phyloP scores from a whole-genome alignment of 208 protist species.

The Crithidia thermophila region DNA sequence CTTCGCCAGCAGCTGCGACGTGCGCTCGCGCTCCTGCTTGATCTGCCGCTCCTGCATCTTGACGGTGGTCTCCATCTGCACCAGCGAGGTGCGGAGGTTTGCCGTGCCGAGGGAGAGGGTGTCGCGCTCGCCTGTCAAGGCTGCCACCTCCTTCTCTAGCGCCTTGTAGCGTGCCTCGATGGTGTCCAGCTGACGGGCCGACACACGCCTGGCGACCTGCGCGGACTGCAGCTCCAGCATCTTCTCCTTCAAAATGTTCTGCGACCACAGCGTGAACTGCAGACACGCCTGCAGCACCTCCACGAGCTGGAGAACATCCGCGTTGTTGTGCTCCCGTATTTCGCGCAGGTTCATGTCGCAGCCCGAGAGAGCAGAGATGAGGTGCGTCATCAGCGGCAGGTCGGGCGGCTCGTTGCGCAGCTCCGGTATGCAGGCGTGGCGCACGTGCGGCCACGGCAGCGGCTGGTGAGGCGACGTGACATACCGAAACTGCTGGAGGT shows the following conservation, averaged over 20 bases:
- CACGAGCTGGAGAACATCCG: conserved; percentile 72
- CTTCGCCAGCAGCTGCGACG: conserved; percentile 30
- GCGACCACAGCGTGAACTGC: conserved; percentile 88
- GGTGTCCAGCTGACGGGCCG: conserved; percentile 46
- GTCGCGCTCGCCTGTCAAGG: conserved; percentile 54
- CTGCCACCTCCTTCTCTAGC: conserved; percentile 27
- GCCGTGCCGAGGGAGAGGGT: conserved; percentile 40
- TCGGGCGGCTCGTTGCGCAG: conserved; percentile 55
- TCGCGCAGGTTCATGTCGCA: conserved; percentile 35
- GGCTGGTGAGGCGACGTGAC: conserved; percentile 13
- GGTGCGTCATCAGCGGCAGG: conserved; percentile 70
- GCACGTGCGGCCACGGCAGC: conserved; percentile 65
- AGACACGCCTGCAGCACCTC: conserved; percentile 66
- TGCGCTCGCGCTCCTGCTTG: conserved; percentile 45
- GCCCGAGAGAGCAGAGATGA: conserved; percentile 48
- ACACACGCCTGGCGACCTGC: conserved; percentile 44
- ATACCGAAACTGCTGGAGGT: conserved; percentile 63
- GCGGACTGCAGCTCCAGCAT: conserved; percentile 52
- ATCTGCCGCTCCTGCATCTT: conserved; percentile 60
- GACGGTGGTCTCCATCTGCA: conserved; percentile 49
- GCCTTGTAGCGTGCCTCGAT: conserved; percentile 44
- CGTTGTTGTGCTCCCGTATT: conserved; percentile 39
- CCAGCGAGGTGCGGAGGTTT: conserved; percentile 41
- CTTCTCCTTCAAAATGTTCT: conserved; percentile 72
- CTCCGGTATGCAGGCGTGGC: conserved; percentile 49